Conservation (phyloP, 768 basidiomycete genomes). For the Mycena vulgaris region DNA sequence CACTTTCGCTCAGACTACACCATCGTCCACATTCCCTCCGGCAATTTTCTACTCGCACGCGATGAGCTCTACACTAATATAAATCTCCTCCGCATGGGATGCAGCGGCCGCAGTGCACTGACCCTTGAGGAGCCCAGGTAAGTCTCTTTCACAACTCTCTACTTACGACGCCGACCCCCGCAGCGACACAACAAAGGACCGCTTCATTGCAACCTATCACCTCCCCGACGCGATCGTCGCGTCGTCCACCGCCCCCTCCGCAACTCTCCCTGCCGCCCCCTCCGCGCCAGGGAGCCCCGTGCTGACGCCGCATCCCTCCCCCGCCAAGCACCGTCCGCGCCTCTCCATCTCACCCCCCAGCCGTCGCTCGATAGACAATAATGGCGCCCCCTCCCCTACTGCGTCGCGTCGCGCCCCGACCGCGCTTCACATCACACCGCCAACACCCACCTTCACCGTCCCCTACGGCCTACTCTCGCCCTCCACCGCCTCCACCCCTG, state of each 20-base stretch:
- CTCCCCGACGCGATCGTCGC: slow-evolving; percentile 60
- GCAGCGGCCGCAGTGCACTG: slow-evolving; percentile 81
- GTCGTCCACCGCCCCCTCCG: slow-evolving; percentile 37
- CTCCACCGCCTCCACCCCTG: slow-evolving; percentile 29
- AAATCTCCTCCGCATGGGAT: slow-evolving; percentile 87
- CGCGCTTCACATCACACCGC: slow-evolving; percentile 38
- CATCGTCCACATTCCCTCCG: slow-evolving; percentile 84
- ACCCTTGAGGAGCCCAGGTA: slow-evolving; percentile 85
- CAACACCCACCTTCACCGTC: slow-evolving; percentile 37
- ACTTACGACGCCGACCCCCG: neutral
- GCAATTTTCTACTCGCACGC: slow-evolving; percentile 73
- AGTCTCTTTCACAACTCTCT: slow-evolving; percentile 26
- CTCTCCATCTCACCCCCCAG: slow-evolving; percentile 41
- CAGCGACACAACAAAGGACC: slow-evolving; percentile 86
- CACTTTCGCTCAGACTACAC: slow-evolving; percentile 92
- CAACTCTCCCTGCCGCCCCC: slow-evolving; percentile 37
- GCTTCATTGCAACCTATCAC: slow-evolving; percentile 81
- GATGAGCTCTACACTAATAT: slow-evolving; percentile 87
- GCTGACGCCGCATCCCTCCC: slow-evolving; percentile 41
- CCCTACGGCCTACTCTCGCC: slow-evolving; percentile 15
- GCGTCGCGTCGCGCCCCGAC: slow-evolving; percentile 39
- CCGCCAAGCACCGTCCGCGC: slow-evolving; percentile 37
- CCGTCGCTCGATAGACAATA: slow-evolving; percentile 34
- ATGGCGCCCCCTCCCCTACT: slow-evolving; percentile 31
- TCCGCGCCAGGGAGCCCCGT: slow-evolving; percentile 36